A percentile compares a stretch with the other conserved stretches of the same genome.
phyloP scores from a whole-genome alignment of 805 yeast genomes.

The Candida sphagnicola region DNA sequence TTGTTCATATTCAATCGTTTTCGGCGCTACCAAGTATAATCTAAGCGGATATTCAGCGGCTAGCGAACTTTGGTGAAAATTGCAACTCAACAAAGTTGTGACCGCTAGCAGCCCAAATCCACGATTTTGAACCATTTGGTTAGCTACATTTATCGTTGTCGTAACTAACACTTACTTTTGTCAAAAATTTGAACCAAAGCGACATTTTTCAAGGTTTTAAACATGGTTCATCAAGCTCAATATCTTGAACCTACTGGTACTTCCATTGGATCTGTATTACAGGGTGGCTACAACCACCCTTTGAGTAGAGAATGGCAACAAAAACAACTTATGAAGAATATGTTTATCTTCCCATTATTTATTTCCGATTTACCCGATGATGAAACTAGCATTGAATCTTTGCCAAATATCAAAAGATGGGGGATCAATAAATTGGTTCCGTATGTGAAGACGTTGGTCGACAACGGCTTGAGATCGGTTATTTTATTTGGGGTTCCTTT shows the following conservation, averaged over 20 bases:
- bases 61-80: no score
- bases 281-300: constrained; percentile 95
- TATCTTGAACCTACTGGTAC: constrained; percentile 58
- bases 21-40: no score
- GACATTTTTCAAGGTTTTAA: no score
- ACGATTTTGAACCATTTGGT: no score
- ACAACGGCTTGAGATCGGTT: constrained; percentile 81
- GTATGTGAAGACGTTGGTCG: constrained; percentile 64
- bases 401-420: constrained; percentile 85
- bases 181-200: no score
- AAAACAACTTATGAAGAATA: constrained; percentile 75
- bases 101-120: no score
- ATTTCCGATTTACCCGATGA: constrained; percentile 79
- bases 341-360: constrained; percentile 92
- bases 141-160: no score
- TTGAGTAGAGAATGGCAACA: constrained; percentile 91
- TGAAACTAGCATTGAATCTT: constrained; percentile 64
- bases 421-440: constrained; percentile 79
- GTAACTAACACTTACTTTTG: no score
- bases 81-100: no score
- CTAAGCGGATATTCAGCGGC: no score
- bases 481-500: constrained; percentile 90
- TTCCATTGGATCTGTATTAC: constrained; percentile 68
- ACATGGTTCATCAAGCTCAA: constrained; percentile 68
- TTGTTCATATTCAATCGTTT: no score